Evolutionary conservation across 352 stramenopile genomes (phyloP), one percentile per base, ranked within the genome.

Genomic region (Plasmopara halstedii): DNA sequence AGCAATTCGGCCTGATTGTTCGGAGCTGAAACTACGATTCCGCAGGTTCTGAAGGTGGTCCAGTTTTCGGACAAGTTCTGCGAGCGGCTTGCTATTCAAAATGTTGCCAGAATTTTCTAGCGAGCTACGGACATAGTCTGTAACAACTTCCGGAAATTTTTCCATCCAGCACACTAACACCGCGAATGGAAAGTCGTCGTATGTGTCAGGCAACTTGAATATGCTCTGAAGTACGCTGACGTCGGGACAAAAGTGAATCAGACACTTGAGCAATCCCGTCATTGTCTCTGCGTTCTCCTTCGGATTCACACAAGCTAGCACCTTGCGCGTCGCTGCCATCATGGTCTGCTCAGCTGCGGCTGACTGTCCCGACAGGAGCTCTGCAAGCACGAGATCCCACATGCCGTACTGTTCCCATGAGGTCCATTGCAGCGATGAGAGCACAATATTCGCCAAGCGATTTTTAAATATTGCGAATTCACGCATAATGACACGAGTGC

Each of bases 321-420:
- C 76, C 42, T 88, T 92, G 31, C 81, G 70, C 22, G 73, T 63
- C 0, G 81, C 78, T n/a, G 67, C 72, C 58, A 88, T 78, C 22
- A 88, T 64, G 22, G 65, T 56, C 46, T 76, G 85, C 21, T 81
- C 62, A 6, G 68, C 60, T 10, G 67, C 46, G 22, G 46, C 21
- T 4, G 63, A 69, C 9, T 39, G 50, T 25, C 34, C 45, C 6
- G 63, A 61, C 36, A 88, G 74, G 6, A 82, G 67, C 44, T 92
- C 81, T 0, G 70, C 62, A 0, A 87, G 46, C 5, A 90, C 67
- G 11, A 92, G 61, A 51, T 92, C 81, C 81, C 81, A 92, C 46
- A 88, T 62, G 1, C 68, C 70, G 34, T 73, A 85, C 53, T 92
- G 81, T 41, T 92, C 78, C 78, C 78, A 92, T 14, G 81, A 89